These are phyloP conservation scores for Nicotiana benthamiana DNA, from an alignment of 257 asterid species.

Conservation along the genomic window DNA sequence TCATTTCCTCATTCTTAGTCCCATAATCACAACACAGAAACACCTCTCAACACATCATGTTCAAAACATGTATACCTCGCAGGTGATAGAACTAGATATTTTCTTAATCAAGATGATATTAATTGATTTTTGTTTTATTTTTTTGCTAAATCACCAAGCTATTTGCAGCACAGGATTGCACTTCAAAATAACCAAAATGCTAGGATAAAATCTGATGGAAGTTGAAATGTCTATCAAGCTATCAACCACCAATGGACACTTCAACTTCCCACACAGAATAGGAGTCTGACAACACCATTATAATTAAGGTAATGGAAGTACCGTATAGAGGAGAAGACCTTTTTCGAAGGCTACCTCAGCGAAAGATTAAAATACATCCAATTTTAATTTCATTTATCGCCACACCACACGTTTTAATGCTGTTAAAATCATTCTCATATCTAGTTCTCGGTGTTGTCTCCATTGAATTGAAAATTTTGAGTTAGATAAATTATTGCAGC, in stretches of 20 bases:
- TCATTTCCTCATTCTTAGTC: background rate
- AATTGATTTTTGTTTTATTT: background rate
- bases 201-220: background rate
- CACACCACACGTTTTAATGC: background rate
- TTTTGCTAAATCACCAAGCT: background rate
- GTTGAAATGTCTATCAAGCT: background rate
- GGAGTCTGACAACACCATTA: background rate
- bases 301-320: background rate
- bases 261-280: background rate
- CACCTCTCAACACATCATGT: background rate
- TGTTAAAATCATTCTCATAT: background rate
- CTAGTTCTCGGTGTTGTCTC: background rate
- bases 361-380: slow-evolving; percentile 82
- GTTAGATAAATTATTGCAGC: background rate
- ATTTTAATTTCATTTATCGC: slow-evolving; percentile 23
- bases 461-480: background rate
- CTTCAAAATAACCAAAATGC: background rate
- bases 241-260: background rate
- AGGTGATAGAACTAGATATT: background rate
- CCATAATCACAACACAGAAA: background rate
- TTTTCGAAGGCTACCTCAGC: slow-evolving; percentile 96
- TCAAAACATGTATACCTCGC: background rate
- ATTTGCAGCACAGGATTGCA: background rate
- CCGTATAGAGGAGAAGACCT: slow-evolving; percentile 34
- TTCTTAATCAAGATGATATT: too few species aligned